Evolutionary conservation across 257 asterid genomes (phyloP).

Genomic region (Capsicum rhomboideum): DNA sequence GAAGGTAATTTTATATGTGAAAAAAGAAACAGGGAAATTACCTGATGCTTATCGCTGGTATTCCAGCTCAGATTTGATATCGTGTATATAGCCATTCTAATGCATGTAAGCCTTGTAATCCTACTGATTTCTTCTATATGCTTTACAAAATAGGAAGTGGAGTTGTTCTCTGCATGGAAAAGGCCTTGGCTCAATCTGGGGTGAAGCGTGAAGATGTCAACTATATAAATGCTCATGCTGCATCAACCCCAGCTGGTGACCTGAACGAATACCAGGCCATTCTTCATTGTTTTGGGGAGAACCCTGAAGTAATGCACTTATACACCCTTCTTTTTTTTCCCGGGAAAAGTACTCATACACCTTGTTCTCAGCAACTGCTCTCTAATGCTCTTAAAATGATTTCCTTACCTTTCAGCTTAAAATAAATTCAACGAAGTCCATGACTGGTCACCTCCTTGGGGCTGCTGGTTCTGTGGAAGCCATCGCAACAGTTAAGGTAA

Average conservation of each 20-base stretch:
- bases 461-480: conserved; percentile 99
- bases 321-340: not conserved
- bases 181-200: conserved; percentile 92
- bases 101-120: not conserved
- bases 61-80: not conserved
- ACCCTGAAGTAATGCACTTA: conserved; percentile 53
- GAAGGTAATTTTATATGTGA: conserved; percentile 38
- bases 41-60: not conserved
- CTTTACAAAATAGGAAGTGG: conserved; percentile 59
- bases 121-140: not conserved
- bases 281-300: conserved; percentile 68
- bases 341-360: not conserved
- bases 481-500: conserved; percentile 86
- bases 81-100: not conserved
- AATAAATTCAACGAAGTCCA: conserved; percentile 94
- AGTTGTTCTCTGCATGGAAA: conserved; percentile 76
- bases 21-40: not conserved
- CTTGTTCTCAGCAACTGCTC: not conserved
- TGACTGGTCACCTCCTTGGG: conserved; percentile 93
- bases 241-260: conserved; percentile 94
- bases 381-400: not conserved
- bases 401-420: conserved; percentile 44
- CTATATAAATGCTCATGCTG: conserved; percentile 95
- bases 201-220: conserved; percentile 76
- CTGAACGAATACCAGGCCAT: conserved; percentile 84